Base-by-base conservation (phyloP, 2,329 filamentous ascomycete genomes). In the Chrysosporium queenslandicum region DNA sequence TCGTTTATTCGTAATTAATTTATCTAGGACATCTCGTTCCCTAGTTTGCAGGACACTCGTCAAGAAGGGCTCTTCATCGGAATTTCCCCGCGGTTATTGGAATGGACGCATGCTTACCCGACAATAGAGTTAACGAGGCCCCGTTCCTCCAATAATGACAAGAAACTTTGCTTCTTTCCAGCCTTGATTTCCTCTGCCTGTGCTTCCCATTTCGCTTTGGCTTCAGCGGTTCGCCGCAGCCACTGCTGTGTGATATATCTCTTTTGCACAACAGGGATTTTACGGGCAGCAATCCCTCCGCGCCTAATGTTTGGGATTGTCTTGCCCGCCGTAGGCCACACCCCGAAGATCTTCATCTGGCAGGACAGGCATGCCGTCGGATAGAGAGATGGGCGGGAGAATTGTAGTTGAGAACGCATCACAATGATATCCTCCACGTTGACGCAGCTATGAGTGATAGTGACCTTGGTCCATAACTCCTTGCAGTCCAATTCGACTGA, bases 51-150 rank as follows among this genome's bases (percentile, higher is more conserved):
- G 6, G 20, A 4, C 4, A 50, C 9, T 18, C 16, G 36, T 54
- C 48, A 48, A 37, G 18, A 32, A 25, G 39, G 14, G 21, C n/a
- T 30, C 1, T 2, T 11, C 21, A 14, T 7, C 7, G 23, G 18
- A 21, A 4, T 32, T n/a, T n/a, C n/a, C n/a, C n/a, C n/a, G n/a
- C n/a, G n/a, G n/a, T n/a, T n/a, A n/a, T n/a, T n/a, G n/a, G n/a
- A n/a, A 37, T 16, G 45, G 27, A 29, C 20, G n/a, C 12, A 34
- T 14, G 49, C 36, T 23, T n/a, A 56, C 54, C 74, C 74, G 34
- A 74, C 69, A 53, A 74, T 67, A 59, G 72, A 67, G 57, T 76
- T 68, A 42, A 76, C 53, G 27, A 72, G 61, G 0, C 69, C 71
- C 58, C 74, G 64, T 54, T 74, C 70, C 56, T 76, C 72, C 25